Conservation (phyloP, 192 early-diverging fungal genomes). For the Umbelopsis sp. region DNA sequence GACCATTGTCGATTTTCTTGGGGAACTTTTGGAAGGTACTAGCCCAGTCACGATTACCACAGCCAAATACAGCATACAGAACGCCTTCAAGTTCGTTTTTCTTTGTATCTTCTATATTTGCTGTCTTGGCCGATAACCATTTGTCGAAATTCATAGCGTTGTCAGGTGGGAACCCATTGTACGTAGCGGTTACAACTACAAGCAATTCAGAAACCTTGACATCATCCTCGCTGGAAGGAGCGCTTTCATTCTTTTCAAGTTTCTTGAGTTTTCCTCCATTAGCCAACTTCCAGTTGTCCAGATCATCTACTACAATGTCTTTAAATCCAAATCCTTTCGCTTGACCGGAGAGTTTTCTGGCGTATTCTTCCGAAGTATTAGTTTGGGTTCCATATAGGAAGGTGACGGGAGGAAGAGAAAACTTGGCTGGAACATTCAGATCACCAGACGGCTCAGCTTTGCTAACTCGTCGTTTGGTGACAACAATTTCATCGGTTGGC, state of each 20-base stretch:
- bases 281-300: slow-evolving; percentile 46
- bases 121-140: slow-evolving; percentile 22
- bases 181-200: slow-evolving; percentile 35
- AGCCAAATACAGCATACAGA: slow-evolving; percentile 56
- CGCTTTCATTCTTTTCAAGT: not conserved
- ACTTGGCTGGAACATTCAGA: not conserved
- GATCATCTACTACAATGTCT: slow-evolving; percentile 19
- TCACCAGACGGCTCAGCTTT: not conserved
- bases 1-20: slow-evolving; percentile 35
- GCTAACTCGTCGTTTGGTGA: not conserved
- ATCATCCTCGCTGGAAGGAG: not conserved
- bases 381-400: slow-evolving; percentile 58
- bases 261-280: slow-evolving; percentile 19
- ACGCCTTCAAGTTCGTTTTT: slow-evolving; percentile 38
- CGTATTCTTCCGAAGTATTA: slow-evolving; percentile 55
- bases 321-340: slow-evolving; percentile 43
- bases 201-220: slow-evolving; percentile 24
- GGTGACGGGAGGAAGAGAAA: slow-evolving; percentile 40
- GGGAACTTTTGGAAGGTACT: slow-evolving; percentile 61
- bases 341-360: slow-evolving; percentile 40
- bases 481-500: not conserved
- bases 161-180: slow-evolving; percentile 52
- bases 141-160: slow-evolving; percentile 42
- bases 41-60: slow-evolving; percentile 57
- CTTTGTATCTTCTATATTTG: slow-evolving; percentile 19